A percentile compares a stretch with the other conserved stretches of the same genome.
These are phyloP conservation scores for Vitis hybrid DNA, from an alignment of 177 flowering plant species.

Conservation along the genomic window DNA sequence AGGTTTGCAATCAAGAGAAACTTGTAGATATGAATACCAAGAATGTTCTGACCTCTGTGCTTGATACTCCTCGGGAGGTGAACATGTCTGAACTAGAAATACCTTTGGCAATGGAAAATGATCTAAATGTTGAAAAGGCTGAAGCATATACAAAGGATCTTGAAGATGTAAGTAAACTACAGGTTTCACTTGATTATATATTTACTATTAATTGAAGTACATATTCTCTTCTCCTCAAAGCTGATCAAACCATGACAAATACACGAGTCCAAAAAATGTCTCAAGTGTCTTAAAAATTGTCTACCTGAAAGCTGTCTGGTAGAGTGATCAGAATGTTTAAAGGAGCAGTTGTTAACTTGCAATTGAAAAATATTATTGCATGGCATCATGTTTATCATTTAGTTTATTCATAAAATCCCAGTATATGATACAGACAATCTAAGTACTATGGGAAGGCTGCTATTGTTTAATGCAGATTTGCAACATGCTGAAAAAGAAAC, in stretches of 20 bases:
- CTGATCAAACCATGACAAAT: background rate
- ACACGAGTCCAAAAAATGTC: no score
- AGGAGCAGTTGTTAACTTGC: no score
- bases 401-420: background rate
- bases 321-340: no score
- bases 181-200: background rate
- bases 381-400: no score
- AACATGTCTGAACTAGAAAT: conserved; percentile 35
- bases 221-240: background rate
- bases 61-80: conserved; percentile 26
- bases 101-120: conserved; percentile 37
- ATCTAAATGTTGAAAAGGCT: conserved; percentile 69
- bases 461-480: conserved; percentile 52
- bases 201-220: background rate
- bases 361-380: no score
- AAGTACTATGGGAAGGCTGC: background rate
- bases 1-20: conserved; percentile 33
- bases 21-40: conserved; percentile 13
- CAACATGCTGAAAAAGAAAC: conserved; percentile 83
- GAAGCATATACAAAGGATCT: conserved; percentile 80
- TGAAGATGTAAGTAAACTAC: conserved; percentile 63
- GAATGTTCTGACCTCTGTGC: conserved; percentile 13
- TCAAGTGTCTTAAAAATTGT: no score
- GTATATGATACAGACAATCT: background rate
- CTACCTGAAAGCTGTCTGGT: no score